Evolutionary conservation across 306 rosid genomes (phyloP).

Genomic region (Carpinus viminea): DNA sequence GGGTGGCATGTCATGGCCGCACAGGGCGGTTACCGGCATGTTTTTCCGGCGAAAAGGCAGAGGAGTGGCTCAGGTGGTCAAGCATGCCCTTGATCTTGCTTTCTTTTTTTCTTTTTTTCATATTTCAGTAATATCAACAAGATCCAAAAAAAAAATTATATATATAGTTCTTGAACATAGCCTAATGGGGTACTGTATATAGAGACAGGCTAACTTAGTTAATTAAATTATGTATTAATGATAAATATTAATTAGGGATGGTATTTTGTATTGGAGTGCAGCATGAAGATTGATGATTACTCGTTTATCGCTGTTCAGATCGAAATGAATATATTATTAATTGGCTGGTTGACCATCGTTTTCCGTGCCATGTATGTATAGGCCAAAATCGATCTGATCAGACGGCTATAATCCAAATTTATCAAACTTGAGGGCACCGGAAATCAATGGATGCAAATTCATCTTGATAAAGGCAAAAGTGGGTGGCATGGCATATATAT

Average conservation of each 20-base stretch:
- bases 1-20: slow-evolving; percentile 51
- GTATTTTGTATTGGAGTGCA: slow-evolving; percentile 22
- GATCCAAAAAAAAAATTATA: not conserved
- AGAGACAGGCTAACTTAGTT: not conserved
- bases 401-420: not conserved
- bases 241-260: not conserved
- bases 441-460: not conserved
- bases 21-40: slow-evolving; percentile 45
- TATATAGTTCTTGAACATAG: not conserved
- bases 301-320: not conserved
- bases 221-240: not conserved
- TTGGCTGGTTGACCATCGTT: not conserved
- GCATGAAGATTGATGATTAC: slow-evolving; percentile 27
- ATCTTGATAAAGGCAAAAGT: not conserved
- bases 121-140: not conserved
- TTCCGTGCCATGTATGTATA: not conserved
- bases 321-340: too few species aligned
- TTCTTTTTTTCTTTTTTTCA: not conserved
- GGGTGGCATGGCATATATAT: not conserved
- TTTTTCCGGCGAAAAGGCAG: slow-evolving; percentile 57
- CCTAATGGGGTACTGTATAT: not conserved
- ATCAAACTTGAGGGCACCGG: not conserved
- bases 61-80: slow-evolving; percentile 49
- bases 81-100: slow-evolving; percentile 31
- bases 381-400: not conserved